Evolutionary conservation across 345 rosid genomes (phyloP), one percentile per base, ranked within the genome.

Genomic region (Aquilaria sinensis): DNA sequence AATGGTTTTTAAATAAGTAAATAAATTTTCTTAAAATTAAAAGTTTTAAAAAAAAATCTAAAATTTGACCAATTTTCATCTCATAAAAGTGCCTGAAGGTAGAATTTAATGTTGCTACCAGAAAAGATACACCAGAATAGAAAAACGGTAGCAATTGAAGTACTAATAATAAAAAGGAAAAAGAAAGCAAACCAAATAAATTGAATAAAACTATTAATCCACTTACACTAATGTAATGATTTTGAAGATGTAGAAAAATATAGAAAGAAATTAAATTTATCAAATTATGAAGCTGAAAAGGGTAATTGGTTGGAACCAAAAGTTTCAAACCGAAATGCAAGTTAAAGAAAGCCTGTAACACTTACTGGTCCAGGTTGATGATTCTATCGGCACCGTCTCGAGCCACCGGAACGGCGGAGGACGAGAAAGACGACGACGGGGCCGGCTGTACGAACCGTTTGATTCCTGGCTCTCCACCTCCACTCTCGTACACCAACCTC

Each of bases 291-390:
- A 23, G 23, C 23, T 23, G 23, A 23, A 23, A 23, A 23, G 23
- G 23, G 23, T 23, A 23, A 23, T 23, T 23, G 23, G 23, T 23
- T 23, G 23, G 23, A 23, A 41, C 2, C 5, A 29, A 51, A 37
- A 30, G 15, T 2, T 29, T 2, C 8, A 15, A 10, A n/a, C 63
- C 3, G 29, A 16, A 23, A 23, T 23, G 23, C 23, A 23, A 23
- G 23, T 23, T 23, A 23, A 23, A 23, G 23, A 23, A 23, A 23
- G 23, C 23, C 23, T 23, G 23, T 12, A 57, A 58, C 16, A 77
- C 96, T 81, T 74, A 89, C 96, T 81, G 81, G 65, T 80, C 84
- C 3, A 87, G 77, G 62, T 81, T 81, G 81, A 87, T 75, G 52
- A 81, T 68, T 68, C 77, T 73, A 12, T 75, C 76, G 23, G 53